Base-by-base conservation (phyloP, 2,329 filamentous ascomycete genomes). In the Clarireedia paspali region DNA sequence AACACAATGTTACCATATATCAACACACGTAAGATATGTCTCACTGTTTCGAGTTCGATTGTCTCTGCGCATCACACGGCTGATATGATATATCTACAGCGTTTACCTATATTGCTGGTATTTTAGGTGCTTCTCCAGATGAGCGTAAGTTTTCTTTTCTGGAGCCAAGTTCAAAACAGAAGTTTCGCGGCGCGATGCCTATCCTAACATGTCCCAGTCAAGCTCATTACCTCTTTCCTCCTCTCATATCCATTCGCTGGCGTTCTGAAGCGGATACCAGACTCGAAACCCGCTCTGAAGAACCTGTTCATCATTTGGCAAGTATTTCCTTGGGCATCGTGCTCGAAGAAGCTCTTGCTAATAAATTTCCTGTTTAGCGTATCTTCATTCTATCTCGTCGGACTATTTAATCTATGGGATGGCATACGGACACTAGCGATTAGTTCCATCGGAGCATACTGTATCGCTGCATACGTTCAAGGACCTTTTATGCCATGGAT, bases 401-500 rank as follows among this genome's bases (percentile, higher is more conserved):
- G 94, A 30, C 80, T 99, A 3, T 99, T 95, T 72, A 88, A 95
- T 68, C 80, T 99, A 48, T 97, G 92, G 91, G 77, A 74, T 71
- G 95, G 94, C 55, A 73, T 95, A 14, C 80, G 81, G 40, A 96
- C 91, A 2, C 75, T 99, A 40, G 70, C 88, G 57, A 84, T 95
- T 68, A 91, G 89, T 68, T 84, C 92, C 0, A 81, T 79, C 17
- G 91, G 84, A 50, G 83, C 89, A 50, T 99, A 96, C 69, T 76
- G 80, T 61, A 94, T 99, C 64, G 88, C 92, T 52, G 83, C 87
- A 63, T 91, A 85, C 69, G 76, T 97, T 46, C 81, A 90, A 62
- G 91, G 90, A 20, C 89, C 90, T 0, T 89, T 92, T 69, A 99
- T 99, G 94, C 94, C 94, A 75, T 99, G 94, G 94, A 78, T 96